Evolutionary conservation across 306 rosid species (phyloP), one percentile per base, ranked within the genome.

Genomic region (Acacia melanoxylon): DNA sequence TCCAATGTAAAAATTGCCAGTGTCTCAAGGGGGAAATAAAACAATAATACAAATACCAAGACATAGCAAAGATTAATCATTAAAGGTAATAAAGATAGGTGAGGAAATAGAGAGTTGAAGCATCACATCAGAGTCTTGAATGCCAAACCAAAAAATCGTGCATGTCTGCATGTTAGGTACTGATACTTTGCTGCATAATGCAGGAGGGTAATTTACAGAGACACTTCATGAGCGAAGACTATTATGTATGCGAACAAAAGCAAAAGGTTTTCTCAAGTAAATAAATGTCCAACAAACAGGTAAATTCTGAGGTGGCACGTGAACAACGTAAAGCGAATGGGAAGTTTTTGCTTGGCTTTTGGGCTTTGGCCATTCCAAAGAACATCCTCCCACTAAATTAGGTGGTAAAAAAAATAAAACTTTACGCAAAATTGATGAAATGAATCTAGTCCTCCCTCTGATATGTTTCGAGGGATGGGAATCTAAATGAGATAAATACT

Each of bases 141-240:
- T 16, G 44, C 80, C 79, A 61, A 83, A 35, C 41, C 87, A 85
- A 87, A 85, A 87, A 83, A 85, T 88, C 79, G 85, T 84, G 49
- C 74, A 63, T 82, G 40, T 3, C 17, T 62, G 81, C 81, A 61
- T 83, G 86, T 45, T 69, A 35, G 77, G 69, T 78, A 31, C 80
- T 65, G 65, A 41, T 76, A 61, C 72, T 82, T 37, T 82, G 87
- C 76, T 77, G 51, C 33, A 25, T 61, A 25, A 24, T 61, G 68
- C 68, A 27, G 68, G 68, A 10, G 56, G 54, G 79, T 85, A 42
- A 81, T 82, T 49, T 79, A 54, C 19, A 17, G 61, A 58, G 35
- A 33, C 52, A 33, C 54, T 31, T 48, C 73, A 75, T 29, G 44
- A 74, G 74, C 74, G 5, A 42, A 12, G 52, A 52, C 51, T 70